A percentile compares a stretch with the other conserved stretches of the same genome.
Evolutionary conservation across 2,329 filamentous ascomycete species (phyloP).

Genomic region (Mycosphaerella arachidis): DNA sequence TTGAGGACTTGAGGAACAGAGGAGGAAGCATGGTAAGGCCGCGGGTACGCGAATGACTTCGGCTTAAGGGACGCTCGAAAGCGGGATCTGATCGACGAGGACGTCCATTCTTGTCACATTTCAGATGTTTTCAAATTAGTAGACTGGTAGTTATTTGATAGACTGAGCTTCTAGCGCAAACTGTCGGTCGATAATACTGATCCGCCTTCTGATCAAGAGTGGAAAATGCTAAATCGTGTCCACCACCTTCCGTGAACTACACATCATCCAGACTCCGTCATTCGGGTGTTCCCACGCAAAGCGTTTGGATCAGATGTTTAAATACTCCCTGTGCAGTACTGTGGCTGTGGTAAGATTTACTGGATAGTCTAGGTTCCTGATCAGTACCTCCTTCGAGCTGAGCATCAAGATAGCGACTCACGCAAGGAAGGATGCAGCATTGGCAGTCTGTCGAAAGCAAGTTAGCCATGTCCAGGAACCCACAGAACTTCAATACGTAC

Average conservation of each 20-base stretch:
- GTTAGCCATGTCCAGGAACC: background rate
- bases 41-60: background rate
- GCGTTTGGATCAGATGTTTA: background rate
- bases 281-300: background rate
- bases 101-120: too few relatives aligned
- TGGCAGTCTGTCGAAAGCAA: background rate
- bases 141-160: too few relatives aligned
- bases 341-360: background rate
- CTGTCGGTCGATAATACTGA: too few relatives aligned
- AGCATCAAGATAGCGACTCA: background rate
- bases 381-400: background rate
- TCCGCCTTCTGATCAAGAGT: too few relatives aligned
- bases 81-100: too few relatives aligned
- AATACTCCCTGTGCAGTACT: background rate
- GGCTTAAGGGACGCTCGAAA: too few relatives aligned
- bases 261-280: constrained; percentile 53
- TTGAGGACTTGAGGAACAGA: background rate
- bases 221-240: background rate
- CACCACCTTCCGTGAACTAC: constrained; percentile 47
- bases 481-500: background rate
- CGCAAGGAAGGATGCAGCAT: background rate
- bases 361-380: background rate
- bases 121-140: too few relatives aligned
- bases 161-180: too few relatives aligned
- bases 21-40: background rate